Percentiles rank a stretch among this genome's conserved stretches.
phyloP scores from a whole-genome alignment of 2,329 filamentous ascomycete genomes.

The Diaporthe sp. region DNA sequence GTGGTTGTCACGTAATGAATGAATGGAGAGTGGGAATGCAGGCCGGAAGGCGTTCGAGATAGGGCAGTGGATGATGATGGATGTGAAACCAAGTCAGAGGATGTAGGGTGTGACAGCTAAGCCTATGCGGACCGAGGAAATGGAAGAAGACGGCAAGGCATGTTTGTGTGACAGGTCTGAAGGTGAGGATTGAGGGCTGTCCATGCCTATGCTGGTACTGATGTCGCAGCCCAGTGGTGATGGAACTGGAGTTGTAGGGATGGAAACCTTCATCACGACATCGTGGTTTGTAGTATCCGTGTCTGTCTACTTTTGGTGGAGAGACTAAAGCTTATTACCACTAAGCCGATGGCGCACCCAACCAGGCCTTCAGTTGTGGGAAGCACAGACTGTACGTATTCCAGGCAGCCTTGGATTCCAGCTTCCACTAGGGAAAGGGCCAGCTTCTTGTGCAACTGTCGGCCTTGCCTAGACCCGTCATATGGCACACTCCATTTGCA shows the following conservation, averaged over 20 bases:
- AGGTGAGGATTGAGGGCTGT: slow-evolving; percentile 10
- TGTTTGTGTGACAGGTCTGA: slow-evolving; percentile 6
- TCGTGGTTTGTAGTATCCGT: neutral
- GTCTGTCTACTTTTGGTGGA: neutral
- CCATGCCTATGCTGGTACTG: neutral
- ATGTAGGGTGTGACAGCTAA: neutral
- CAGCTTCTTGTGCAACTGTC: neutral
- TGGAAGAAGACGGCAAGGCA: neutral
- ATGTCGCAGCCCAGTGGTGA: slow-evolving; percentile 1
- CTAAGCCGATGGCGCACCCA: neutral
- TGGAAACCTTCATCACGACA: neutral
- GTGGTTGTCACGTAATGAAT: neutral
- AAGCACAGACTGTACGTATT: slow-evolving; percentile 4
- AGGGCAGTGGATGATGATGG: neutral
- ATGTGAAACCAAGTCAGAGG: neutral
- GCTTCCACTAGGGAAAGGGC: slow-evolving; percentile 14
- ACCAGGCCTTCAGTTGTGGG: neutral
- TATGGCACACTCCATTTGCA: neutral
- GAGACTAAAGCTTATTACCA: neutral
- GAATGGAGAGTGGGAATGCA: neutral
- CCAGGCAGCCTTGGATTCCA: neutral
- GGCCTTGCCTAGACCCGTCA: neutral
- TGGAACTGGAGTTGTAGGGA: neutral
- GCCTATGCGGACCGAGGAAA: neutral
- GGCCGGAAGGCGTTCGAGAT: neutral